Evolutionary conservation across 441 rosid species (phyloP).

Genomic region (Breynia disticha): DNA sequence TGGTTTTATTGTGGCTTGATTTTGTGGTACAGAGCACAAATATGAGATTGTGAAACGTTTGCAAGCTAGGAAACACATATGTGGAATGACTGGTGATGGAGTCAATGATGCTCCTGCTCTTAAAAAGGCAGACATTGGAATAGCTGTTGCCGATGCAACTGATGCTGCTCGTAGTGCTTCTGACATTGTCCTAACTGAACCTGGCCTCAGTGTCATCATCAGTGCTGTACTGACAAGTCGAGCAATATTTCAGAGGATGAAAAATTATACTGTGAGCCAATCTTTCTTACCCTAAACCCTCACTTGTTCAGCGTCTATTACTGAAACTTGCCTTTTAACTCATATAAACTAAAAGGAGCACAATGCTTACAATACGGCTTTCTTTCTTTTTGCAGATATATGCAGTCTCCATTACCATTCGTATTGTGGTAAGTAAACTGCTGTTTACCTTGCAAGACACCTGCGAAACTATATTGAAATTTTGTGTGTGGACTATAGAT

Average conservation of each 20-base stretch:
- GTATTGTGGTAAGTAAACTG: constrained; percentile 41
- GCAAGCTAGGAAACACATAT: constrained; percentile 51
- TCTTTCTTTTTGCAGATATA: constrained; percentile 38
- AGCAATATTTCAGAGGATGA: constrained; percentile 72
- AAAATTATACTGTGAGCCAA: constrained; percentile 51
- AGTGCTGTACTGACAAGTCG: constrained; percentile 61
- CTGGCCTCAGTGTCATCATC: constrained; percentile 54
- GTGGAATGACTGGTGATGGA: constrained; percentile 75
- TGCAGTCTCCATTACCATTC: constrained; percentile 69
- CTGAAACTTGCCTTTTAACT: no score
- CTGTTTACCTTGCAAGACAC: not conserved
- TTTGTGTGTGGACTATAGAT: no score
- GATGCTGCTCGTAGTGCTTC: constrained; percentile 64
- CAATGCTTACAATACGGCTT: not conserved
- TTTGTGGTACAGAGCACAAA: constrained; percentile 34
- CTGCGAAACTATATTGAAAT: no score
- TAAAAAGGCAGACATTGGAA: constrained; percentile 59
- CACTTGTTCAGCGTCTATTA: no score
- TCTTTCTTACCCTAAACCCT: not conserved
- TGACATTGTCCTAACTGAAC: constrained; percentile 59
- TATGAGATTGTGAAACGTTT: constrained; percentile 51
- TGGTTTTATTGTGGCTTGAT: not conserved
- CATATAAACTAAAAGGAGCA: no score
- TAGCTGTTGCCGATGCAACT: constrained; percentile 60
- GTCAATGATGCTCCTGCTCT: constrained; percentile 61